Evolutionary conservation across 2,329 filamentous ascomycete species (phyloP), one percentile per base, ranked within the genome.

Genomic region (Cercospora sp.): DNA sequence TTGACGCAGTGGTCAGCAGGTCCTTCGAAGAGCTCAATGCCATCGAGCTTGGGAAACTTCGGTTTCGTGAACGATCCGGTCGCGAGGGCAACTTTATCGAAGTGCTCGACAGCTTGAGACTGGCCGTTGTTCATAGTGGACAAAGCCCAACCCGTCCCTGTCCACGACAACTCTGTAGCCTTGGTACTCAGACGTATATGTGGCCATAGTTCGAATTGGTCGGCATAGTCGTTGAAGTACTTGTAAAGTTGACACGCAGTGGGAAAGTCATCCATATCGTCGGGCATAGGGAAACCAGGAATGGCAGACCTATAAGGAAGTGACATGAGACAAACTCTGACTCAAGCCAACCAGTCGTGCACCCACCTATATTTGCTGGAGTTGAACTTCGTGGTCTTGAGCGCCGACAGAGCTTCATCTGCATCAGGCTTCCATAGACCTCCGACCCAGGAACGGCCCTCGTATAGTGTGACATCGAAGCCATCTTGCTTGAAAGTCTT

Each of bases 401-500:
- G 58, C 2, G 68, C 64, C 18, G 69, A 64, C 12, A 67, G 65
- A 16, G 68, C 68, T 18, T 65, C 51, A 20, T 67, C 67, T 18
- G 66, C 63, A 16, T 62, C 55, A 67, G 78, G 80, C 3, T 79
- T 78, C 82, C 81, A 83, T 3, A 83, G 71, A 0, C 81, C 81
- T n/a, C 81, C 81, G 6, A 82, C 79, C 57, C 77, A 76, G 6
- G 69, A 68, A 13, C 80, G 74, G 33, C 78, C 74, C 72, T 83
- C 81, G 64, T 78, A 82, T 0, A 76, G 69, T 0, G 77, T 80
- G 6, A 77, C 81, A 18, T 77, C 72, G 66, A 83, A 83, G 1
- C 81, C 81, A 70, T 81, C 80, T 66, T 82, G 80, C 8, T 76
- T 76, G 10, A 83, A 75, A 6, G 77, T 79, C 72, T 83, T 83